A percentile compares a stretch with the other conserved stretches of the same genome.
phyloP scores from a whole-genome alignment of 306 rosid genomes.

The Alnus rubra region DNA sequence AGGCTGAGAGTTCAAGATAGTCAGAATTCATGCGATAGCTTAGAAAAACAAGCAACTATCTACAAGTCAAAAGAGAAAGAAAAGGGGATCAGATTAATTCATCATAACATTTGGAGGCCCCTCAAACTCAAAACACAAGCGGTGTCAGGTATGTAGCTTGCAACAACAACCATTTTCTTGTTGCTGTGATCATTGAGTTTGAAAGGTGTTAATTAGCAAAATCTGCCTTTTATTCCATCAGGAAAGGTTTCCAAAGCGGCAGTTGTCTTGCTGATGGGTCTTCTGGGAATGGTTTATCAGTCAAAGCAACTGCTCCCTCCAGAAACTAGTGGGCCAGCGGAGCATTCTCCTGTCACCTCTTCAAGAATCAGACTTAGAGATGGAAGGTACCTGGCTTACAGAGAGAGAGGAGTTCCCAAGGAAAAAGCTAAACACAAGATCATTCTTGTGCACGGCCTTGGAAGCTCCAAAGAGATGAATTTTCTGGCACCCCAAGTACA shows the following conservation, averaged over 20 bases:
- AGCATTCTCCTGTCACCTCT: slow-evolving; percentile 28
- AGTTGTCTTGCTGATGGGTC: slow-evolving; percentile 56
- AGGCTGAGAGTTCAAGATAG: background rate
- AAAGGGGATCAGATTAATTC: too few species aligned
- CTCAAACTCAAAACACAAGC: background rate
- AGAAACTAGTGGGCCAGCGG: slow-evolving; percentile 9
- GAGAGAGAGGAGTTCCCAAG: slow-evolving; percentile 46
- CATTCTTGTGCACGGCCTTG: slow-evolving; percentile 53
- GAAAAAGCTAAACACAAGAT: slow-evolving; percentile 39
- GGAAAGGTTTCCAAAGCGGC: slow-evolving; percentile 59
- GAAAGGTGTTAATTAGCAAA: background rate
- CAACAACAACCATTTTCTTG: background rate
- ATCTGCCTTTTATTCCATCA: slow-evolving; percentile 6
- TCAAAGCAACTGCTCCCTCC: slow-evolving; percentile 43
- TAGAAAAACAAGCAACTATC: slow-evolving; percentile 11
- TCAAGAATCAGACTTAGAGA: slow-evolving; percentile 47
- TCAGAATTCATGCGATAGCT: slow-evolving; percentile 1
- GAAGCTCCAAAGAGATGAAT: slow-evolving; percentile 64
- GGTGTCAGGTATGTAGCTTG: slow-evolving; percentile 17
- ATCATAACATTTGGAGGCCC: background rate
- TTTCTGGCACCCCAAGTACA: slow-evolving; percentile 49
- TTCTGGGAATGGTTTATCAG: slow-evolving; percentile 74
- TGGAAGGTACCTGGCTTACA: slow-evolving; percentile 54
- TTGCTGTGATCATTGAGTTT: background rate
- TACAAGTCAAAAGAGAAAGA: slow-evolving; percentile 24